phyloP scores from a whole-genome alignment of 108 stramenopile species.

The Cylindrotheca fusiformis region DNA sequence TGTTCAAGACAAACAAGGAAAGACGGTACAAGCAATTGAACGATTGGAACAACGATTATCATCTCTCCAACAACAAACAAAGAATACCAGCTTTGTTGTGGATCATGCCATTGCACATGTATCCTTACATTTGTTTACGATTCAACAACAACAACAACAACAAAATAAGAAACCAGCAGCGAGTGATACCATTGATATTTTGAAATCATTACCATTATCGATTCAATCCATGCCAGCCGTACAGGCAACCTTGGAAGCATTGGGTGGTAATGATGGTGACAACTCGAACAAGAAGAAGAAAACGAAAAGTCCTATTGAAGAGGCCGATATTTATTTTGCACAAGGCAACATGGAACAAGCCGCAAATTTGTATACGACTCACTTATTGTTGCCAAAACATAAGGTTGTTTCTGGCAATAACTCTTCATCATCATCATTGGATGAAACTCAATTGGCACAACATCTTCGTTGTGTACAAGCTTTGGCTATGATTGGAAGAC shows the following conservation, averaged over 20 bases:
- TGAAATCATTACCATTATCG: slow-evolving; percentile 57
- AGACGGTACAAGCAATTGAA: slow-evolving; percentile 16
- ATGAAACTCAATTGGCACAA: slow-evolving; percentile 28
- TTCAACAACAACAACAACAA: too few relatives aligned
- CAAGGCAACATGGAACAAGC: slow-evolving; percentile 59
- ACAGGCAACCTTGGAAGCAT: slow-evolving; percentile 48
- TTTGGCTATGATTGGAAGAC: slow-evolving; percentile 29
- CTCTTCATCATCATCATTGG: too few relatives aligned
- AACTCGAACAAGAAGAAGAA: slow-evolving; percentile 13
- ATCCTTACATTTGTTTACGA: slow-evolving; percentile 23
- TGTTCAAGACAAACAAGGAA: slow-evolving; percentile 20
- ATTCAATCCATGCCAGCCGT: slow-evolving; percentile 54
- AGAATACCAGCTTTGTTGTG: not conserved
- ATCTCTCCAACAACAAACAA: slow-evolving; percentile 2
- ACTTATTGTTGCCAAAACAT: slow-evolving; percentile 3
- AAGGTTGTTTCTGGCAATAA: too few relatives aligned
- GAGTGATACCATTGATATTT: slow-evolving; percentile 15
- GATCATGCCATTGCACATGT: slow-evolving; percentile 35
- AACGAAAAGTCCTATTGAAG: slow-evolving; percentile 20
- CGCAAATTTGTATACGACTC: slow-evolving; percentile 41
- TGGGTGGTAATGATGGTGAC: too few relatives aligned
- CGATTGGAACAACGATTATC: slow-evolving; percentile 14
- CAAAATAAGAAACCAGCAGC: not conserved
- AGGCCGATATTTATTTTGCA: slow-evolving; percentile 46
- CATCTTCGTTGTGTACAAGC: slow-evolving; percentile 53